These are phyloP conservation scores for Pachyrhizus erosus DNA, from an alignment of 306 rosid species.

Conservation along the genomic window DNA sequence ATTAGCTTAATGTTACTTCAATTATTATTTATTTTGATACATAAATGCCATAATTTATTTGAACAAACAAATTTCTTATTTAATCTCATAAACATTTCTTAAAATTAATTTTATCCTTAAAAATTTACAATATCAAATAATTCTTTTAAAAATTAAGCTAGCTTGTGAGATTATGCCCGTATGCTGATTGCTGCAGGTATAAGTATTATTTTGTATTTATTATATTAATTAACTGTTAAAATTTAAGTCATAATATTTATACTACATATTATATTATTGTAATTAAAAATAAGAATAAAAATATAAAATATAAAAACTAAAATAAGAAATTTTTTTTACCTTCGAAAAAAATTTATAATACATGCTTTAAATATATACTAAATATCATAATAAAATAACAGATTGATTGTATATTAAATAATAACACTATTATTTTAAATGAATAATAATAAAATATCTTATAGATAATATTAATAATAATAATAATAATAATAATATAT, in stretches of 20 bases:
- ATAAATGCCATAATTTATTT: background rate
- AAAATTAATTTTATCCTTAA: background rate
- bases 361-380: too few species aligned
- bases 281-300: background rate
- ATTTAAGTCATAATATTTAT: background rate
- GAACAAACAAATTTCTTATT: background rate
- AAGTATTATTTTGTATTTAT: background rate
- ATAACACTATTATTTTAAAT: too few species aligned
- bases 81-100: background rate
- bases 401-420: too few species aligned
- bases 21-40: background rate
- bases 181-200: background rate
- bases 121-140: background rate
- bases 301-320: background rate
- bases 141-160: background rate
- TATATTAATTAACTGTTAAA: background rate
- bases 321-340: background rate
- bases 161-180: background rate
- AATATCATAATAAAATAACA: too few species aligned
- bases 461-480: too few species aligned
- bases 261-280: background rate
- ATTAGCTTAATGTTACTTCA: background rate
- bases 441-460: too few species aligned
- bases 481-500: too few species aligned
- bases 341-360: too few species aligned